A percentile compares a stretch with the other conserved stretches of the same genome.
phyloP scores from a whole-genome alignment of 768 basidiomycete genomes.

The Leccinum rimulosum region DNA sequence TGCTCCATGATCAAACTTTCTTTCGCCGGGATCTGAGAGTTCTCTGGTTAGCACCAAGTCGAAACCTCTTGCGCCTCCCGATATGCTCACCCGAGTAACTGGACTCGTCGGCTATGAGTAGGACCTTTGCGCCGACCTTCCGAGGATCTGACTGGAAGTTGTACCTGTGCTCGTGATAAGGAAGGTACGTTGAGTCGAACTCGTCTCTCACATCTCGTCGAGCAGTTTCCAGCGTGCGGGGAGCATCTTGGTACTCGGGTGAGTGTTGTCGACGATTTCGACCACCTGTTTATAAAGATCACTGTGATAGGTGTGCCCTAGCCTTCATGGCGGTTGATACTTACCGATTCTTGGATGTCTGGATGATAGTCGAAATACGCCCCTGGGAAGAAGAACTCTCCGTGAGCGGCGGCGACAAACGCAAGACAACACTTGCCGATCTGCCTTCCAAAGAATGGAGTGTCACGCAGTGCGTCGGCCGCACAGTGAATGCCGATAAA shows the following conservation, averaged over 20 bases:
- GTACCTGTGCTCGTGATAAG: slow-evolving; percentile 43
- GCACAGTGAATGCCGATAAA: slow-evolving; percentile 70
- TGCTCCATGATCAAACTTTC: slow-evolving; percentile 60
- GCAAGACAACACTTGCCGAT: slow-evolving; percentile 40
- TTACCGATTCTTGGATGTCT: slow-evolving; percentile 61
- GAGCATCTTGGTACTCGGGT: slow-evolving; percentile 60
- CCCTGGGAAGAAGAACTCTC: slow-evolving; percentile 31
- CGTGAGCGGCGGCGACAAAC: not conserved
- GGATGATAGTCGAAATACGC: slow-evolving; percentile 76
- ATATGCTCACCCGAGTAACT: slow-evolving; percentile 53
- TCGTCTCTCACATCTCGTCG: slow-evolving; percentile 55
- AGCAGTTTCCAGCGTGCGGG: slow-evolving; percentile 50
- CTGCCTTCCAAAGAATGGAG: slow-evolving; percentile 54
- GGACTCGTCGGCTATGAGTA: slow-evolving; percentile 64
- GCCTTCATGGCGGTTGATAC: not conserved
- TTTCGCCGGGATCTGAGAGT: slow-evolving; percentile 24
- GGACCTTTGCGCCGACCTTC: slow-evolving; percentile 53
- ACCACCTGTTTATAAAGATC: slow-evolving; percentile 44
- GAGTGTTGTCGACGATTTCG: slow-evolving; percentile 50
- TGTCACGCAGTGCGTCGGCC: slow-evolving; percentile 56
- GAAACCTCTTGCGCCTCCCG: not conserved
- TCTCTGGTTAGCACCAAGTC: not conserved
- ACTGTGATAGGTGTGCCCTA: not conserved
- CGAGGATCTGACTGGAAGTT: slow-evolving; percentile 74
- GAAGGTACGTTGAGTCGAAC: slow-evolving; percentile 4